A percentile compares a stretch with the other conserved stretches of the same genome.
Conservation (phyloP, 1,139 yeast species). For the Meyerozyma elateridarum region DNA sequence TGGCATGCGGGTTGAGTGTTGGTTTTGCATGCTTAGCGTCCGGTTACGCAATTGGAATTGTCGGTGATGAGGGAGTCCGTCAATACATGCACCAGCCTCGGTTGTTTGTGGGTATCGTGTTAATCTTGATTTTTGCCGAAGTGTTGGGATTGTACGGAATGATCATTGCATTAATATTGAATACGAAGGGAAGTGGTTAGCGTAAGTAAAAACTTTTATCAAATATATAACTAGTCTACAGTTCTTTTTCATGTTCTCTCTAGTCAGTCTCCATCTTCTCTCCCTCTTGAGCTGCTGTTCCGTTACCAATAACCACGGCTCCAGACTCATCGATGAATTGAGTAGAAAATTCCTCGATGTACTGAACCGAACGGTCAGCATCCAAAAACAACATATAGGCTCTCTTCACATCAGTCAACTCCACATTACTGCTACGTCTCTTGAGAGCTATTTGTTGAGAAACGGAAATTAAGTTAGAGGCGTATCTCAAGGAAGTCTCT, state of each 20-base stretch:
- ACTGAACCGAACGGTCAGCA: slow-evolving; percentile 80
- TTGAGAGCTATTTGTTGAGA: slow-evolving; percentile 80
- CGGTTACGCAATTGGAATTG: slow-evolving; percentile 98
- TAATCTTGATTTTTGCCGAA: slow-evolving; percentile 96
- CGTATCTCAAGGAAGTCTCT: slow-evolving; percentile 90
- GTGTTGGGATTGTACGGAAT: slow-evolving; percentile 95
- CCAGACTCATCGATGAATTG: slow-evolving; percentile 76
- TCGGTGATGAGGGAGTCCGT: slow-evolving; percentile 98
- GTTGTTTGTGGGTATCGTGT: slow-evolving; percentile 88
- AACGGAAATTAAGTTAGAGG: slow-evolving; percentile 85
- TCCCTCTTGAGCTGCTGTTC: slow-evolving; percentile 15
- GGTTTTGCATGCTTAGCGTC: slow-evolving; percentile 97
- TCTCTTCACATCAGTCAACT: slow-evolving; percentile 80
- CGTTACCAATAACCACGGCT: slow-evolving; percentile 48
- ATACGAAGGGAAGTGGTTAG: slow-evolving; percentile 76
- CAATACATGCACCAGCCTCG: slow-evolving; percentile 96
- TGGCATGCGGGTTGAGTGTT: slow-evolving; percentile 92
- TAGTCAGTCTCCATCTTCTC: slow-evolving; percentile 51
- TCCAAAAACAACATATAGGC: slow-evolving; percentile 86
- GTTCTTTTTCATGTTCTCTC: slow-evolving; percentile 1
- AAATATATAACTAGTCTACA: neutral
- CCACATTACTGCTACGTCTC: slow-evolving; percentile 69
- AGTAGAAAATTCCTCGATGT: slow-evolving; percentile 60
- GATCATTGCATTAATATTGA: slow-evolving; percentile 84
- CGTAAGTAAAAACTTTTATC: neutral